Base-by-base conservation (phyloP, 2,329 filamentous ascomycete genomes). In the Drechmeria coniospora region DNA sequence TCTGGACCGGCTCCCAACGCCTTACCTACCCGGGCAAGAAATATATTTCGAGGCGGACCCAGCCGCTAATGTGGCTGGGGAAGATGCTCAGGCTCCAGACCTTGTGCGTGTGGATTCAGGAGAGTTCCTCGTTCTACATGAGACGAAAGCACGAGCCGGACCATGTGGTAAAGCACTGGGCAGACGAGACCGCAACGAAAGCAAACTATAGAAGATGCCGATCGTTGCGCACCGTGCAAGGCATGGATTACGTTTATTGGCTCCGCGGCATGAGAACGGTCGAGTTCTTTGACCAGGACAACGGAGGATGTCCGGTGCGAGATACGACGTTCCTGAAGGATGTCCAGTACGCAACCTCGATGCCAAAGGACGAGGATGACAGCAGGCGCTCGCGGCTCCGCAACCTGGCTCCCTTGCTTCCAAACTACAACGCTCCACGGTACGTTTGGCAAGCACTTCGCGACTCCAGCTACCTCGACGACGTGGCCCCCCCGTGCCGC, bases 221-320 rank as follows among this genome's bases (percentile, higher is more conserved):
- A 3, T 39, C 44, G 0, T 39, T 68, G 7, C 43, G 57, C 1
- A 53, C 41, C 0, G 13, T 63, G 0, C 61, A 63, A 15, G 63
- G 63, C 0, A 34, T 59, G 1, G 60, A 65, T 22, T 59, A 54
- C 15, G 22, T 67, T 3, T 41, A 50, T 9, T 42, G 50, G 15
- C 52, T 67, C 4, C 54, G 63, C 1, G 63, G 61, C 0, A 35
- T 67, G 24, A 31, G 42, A 1, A 42, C 40, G n/a, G 32, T 63
- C 1, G 43, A 49, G 0, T 56, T 65, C 28, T 57, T 53, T 31
- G 59, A 65, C 30, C 45, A 51, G 3, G 38, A 52, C 13, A 32
- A 24, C 3, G 8, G 8, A 3, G 38, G 32, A 15, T 11, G 21
- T 0, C 29, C 30, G 0, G 37, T 56, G 1, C 37, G 49, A 8